phyloP scores from a whole-genome alignment of 108 stramenopile genomes.

The Bacterosira constricta region DNA sequence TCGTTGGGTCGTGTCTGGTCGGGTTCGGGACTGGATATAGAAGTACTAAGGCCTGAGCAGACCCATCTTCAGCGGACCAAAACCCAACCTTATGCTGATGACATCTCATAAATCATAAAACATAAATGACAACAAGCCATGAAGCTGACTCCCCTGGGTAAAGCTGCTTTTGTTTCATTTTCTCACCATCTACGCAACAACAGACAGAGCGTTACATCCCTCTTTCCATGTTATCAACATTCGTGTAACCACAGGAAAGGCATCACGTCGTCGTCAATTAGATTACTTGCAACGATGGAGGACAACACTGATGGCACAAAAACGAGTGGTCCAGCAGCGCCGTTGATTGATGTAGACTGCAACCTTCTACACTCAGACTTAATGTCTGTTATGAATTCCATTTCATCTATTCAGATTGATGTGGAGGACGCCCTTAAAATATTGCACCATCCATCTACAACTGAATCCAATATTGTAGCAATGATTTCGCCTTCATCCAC shows the following conservation, averaged over 20 bases:
- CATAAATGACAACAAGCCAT: background rate
- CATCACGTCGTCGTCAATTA: no score
- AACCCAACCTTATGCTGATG: background rate
- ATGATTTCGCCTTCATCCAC: slow-evolving; percentile 79
- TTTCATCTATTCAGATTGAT: background rate
- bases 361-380: slow-evolving; percentile 31
- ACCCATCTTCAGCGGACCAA: no score
- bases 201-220: background rate
- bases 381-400: slow-evolving; percentile 16
- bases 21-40: no score
- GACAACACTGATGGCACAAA: background rate
- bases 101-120: background rate
- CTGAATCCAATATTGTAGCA: slow-evolving; percentile 57
- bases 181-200: background rate
- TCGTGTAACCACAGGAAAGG: background rate
- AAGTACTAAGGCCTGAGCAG: no score
- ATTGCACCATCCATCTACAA: slow-evolving; percentile 44
- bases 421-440: slow-evolving; percentile 13
- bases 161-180: background rate
- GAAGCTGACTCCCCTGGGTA: background rate
- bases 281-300: background rate
- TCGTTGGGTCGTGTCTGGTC: no score
- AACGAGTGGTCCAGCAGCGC: background rate
- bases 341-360: slow-evolving; percentile 32
- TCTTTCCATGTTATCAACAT: background rate